Base-by-base conservation (phyloP, 2,329 filamentous ascomycete genomes). In the Aspergillus pseudoglaucus region DNA sequence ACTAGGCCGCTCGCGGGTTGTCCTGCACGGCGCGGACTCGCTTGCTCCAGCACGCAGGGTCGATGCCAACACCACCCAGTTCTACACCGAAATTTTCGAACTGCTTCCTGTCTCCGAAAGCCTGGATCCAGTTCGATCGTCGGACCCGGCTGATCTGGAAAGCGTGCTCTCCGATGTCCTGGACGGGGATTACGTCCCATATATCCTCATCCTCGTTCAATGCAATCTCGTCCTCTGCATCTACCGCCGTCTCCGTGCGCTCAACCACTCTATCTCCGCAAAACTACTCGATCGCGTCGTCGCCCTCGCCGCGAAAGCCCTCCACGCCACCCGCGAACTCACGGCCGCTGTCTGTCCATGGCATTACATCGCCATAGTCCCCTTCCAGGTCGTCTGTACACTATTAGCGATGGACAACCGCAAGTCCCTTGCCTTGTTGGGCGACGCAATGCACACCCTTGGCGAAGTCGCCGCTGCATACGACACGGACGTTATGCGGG, bases 311-410 rank as follows among this genome's bases (percentile, higher is more conserved):
- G 47, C 43, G 2, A 66, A 69, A 3, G 77, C 73, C 0, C 69
- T 81, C 8, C 64, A 67, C 18, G 75, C 75, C 0, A 75, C 78
- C 0, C 67, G 71, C 5, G 61, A 60, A 5, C 73, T 81, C 57
- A 64, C 76, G 0, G 65, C 69, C 2, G 60, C 63, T 8, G 65
- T 67, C 10, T 66, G 68, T 2, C 78, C 79, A 0, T 83, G 79
- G 79, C 80, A 82, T 54, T 79, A 82, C 48, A 73, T 79, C 41
- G 77, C 77, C 23, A 81, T 82, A 43, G 75, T 82, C 0, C 79
- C 79, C 0, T 82, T 82, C 51, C 79, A 82, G 46, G 72, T 79
- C 0, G 70, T 82, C 25, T 81, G 79, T 49, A 69, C 78, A 0
- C 62, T 81, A 4, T 65, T 82, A 1, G 76, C 76, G 0, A 77